Base-by-base conservation (phyloP, 1,139 yeast genomes). In the Maudiozyma humilis region DNA sequence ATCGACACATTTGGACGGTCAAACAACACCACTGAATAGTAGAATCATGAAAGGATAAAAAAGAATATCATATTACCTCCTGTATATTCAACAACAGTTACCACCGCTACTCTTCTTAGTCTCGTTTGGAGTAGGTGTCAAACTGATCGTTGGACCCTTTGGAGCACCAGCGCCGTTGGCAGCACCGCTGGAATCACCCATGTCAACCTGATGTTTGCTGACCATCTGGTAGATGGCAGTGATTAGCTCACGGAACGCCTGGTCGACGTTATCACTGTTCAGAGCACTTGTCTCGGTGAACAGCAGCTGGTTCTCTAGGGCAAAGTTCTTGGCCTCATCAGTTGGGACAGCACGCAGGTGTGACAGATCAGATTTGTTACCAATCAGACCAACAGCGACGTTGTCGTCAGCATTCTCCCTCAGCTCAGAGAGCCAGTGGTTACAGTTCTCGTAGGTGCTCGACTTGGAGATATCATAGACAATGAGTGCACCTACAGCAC, bases 211-310 rank as follows among this genome's bases (percentile, higher is more conserved):
- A 62, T 84, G 89, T 64, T 83, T 83, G 53, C 86, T 79, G 49
- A 85, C 85, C 87, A 84, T 85, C 59, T 89, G 95, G 68, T 89
- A 89, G 58, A 91, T 91, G 59, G 89, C 88, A 55, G 88, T 85
- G 57, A 88, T 77, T 54, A 93, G 77, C 64, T 88, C 95, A 64
- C 88, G 88, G 76, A 91, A 91, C 3, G 96, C 91, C 54, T 80
- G 75, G 64, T 91, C 98, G 47, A 91, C 98, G 65, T 93, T 93
- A 59, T 91, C 94, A 36, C 95, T 82, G 58, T 88, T 88, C 53
- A 93, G 75, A 16, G 98, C 98, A 48, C 95, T 82, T n/a, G 98
- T 95, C 70, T 91, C 98, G 42, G 96, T 89, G 65, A 91, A 91
- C 59, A 91, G 73, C 57, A 91, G 73, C 63, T 78, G 87, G 69